phyloP scores from a whole-genome alignment of 1,284 basidiomycete genomes.

The Pseudozyma sp. region DNA sequence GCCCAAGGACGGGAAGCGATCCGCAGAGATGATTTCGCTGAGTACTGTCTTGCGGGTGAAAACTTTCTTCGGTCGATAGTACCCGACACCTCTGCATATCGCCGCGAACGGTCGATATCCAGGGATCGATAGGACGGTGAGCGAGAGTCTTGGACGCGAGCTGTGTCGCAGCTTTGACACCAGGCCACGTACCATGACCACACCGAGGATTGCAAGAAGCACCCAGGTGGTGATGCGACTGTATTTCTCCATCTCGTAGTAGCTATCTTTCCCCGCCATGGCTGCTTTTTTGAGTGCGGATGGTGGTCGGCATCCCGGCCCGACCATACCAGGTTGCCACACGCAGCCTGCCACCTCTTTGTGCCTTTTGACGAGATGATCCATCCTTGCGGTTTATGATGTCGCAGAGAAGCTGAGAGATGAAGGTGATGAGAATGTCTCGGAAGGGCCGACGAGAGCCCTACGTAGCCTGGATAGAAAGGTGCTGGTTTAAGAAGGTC shows the following conservation, averaged over 20 bases:
- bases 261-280: constrained; percentile 47
- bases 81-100: constrained; percentile 33
- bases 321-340: constrained; percentile 50
- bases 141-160: constrained; percentile 6
- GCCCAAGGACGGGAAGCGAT: constrained; percentile 43
- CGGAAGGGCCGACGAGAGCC: not conserved
- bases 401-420: not conserved
- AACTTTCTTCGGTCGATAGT: constrained; percentile 38
- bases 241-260: constrained; percentile 86
- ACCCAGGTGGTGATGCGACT: constrained; percentile 80
- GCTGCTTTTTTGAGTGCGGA: constrained; percentile 42
- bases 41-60: constrained; percentile 28
- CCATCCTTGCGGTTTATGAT: constrained; percentile 8
- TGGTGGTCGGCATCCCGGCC: constrained; percentile 37
- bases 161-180: constrained; percentile 22
- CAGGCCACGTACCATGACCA: constrained; percentile 29
- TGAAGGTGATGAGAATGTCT: not conserved
- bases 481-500: no score
- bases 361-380: constrained; percentile 34
- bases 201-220: constrained; percentile 25
- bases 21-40: constrained; percentile 25
- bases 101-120: constrained; percentile 26
- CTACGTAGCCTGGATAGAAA: no score
- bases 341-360: constrained; percentile 44
- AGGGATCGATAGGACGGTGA: constrained; percentile 16